These are phyloP conservation scores for Cornus kousa DNA, from an alignment of 148 eudicot genomes.

Conservation along the genomic window DNA sequence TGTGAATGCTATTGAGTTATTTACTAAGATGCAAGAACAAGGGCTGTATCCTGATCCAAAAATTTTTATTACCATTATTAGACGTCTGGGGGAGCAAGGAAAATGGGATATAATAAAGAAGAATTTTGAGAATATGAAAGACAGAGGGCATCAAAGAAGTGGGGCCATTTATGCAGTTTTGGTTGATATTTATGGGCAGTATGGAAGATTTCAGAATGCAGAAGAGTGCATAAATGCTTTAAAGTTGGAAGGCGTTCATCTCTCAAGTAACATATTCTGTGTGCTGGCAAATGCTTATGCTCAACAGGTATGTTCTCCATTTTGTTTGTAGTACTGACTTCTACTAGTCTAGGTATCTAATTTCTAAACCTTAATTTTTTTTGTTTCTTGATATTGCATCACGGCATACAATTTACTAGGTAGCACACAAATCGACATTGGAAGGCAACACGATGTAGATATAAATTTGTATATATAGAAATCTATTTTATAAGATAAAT, in stretches of 20 bases:
- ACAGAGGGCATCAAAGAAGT: conserved; percentile 57
- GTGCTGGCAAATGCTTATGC: conserved; percentile 94
- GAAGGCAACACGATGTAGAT: too few relatives aligned
- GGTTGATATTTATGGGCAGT: conserved; percentile 92
- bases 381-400: too few relatives aligned
- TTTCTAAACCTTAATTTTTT: neutral
- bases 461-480: too few relatives aligned
- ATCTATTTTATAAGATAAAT: too few relatives aligned
- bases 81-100: conserved; percentile 70
- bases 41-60: conserved; percentile 94
- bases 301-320: conserved; percentile 54
- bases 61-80: conserved; percentile 61
- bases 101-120: conserved; percentile 69
- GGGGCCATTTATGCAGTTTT: conserved; percentile 70
- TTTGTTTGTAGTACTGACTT: neutral
- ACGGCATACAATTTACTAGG: too few relatives aligned
- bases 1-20: conserved; percentile 53
- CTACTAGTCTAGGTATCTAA: neutral
- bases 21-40: conserved; percentile 75
- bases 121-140: conserved; percentile 63
- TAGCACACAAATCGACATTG: too few relatives aligned
- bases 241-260: conserved; percentile 58
- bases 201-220: conserved; percentile 65
- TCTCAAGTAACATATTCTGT: conserved; percentile 66
- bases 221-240: conserved; percentile 66